Evolutionary conservation across 768 basidiomycete genomes (phyloP).

Genomic region (Lyophyllum atratum): DNA sequence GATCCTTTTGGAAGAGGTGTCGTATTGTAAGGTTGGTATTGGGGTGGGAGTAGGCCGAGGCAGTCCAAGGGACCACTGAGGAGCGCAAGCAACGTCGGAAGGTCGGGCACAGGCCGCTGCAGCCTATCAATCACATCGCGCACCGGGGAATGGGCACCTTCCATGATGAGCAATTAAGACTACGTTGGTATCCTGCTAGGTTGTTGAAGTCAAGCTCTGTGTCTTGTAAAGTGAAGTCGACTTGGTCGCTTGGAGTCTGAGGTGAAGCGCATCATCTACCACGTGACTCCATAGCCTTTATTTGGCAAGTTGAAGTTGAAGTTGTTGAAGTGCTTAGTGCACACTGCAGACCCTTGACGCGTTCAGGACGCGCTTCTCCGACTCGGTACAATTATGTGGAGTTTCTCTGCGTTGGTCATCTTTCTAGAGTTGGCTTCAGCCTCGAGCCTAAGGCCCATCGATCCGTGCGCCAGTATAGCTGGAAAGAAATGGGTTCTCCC

Average conservation of each 20-base stretch:
- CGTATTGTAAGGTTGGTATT: slow-evolving; percentile 45
- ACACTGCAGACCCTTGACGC: too few relatives aligned
- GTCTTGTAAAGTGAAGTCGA: too few relatives aligned
- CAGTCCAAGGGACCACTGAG: slow-evolving; percentile 59
- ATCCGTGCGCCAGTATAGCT: slow-evolving; percentile 55
- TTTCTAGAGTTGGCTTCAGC: background rate
- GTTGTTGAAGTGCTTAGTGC: too few relatives aligned
- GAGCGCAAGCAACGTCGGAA: slow-evolving; percentile 54
- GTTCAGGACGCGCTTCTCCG: too few relatives aligned
- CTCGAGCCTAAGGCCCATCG: slow-evolving; percentile 15
- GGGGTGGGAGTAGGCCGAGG: slow-evolving; percentile 61
- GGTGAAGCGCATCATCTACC: background rate
- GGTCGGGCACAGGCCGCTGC: slow-evolving; percentile 46
- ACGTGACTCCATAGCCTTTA: background rate
- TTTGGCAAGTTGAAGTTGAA: too few relatives aligned
- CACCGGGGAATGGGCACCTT: slow-evolving; percentile 23
- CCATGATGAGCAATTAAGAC: slow-evolving; percentile 12
- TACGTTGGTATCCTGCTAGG: background rate
- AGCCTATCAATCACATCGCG: slow-evolving; percentile 46
- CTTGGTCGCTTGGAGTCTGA: too few relatives aligned
- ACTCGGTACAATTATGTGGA: too few relatives aligned
- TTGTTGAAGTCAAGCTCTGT: background rate
- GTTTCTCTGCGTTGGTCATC: too few relatives aligned
- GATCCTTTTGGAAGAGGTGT: slow-evolving; percentile 34
- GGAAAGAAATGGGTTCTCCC: slow-evolving; percentile 59